phyloP scores from a whole-genome alignment of 169 alveolate genomes.

The Plasmodium gaboni region DNA sequence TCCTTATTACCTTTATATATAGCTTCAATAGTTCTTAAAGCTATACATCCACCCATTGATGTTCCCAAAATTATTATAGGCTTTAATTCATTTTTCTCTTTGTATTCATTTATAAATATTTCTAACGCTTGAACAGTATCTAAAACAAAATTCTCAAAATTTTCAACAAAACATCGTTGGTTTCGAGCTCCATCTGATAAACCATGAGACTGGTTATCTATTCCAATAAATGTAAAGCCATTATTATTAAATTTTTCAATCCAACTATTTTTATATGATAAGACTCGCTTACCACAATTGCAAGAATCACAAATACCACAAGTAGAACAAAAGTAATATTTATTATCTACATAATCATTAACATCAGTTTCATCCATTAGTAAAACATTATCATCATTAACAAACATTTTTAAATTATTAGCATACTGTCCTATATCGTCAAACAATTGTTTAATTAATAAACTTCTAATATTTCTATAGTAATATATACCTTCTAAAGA shows the following conservation, averaged over 20 bases:
- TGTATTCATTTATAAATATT: slow-evolving; percentile 69
- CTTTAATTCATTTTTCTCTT: slow-evolving; percentile 53
- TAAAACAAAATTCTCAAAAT: slow-evolving; percentile 72
- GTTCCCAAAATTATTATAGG: slow-evolving; percentile 61
- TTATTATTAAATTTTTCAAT: slow-evolving; percentile 77
- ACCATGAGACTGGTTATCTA: slow-evolving; percentile 85
- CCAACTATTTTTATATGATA: slow-evolving; percentile 82
- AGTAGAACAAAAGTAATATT: slow-evolving; percentile 41
- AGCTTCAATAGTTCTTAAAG: slow-evolving; percentile 42
- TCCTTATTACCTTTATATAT: slow-evolving; percentile 30
- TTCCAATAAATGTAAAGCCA: slow-evolving; percentile 78
- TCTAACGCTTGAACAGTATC: slow-evolving; percentile 82
- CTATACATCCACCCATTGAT: slow-evolving; percentile 73
- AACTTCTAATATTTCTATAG: no score
- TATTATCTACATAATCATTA: not conserved
- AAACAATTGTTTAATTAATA: no score
- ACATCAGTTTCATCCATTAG: not conserved
- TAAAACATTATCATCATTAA: not conserved
- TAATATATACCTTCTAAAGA: no score
- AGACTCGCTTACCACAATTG: slow-evolving; percentile 59
- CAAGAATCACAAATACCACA: slow-evolving; percentile 64
- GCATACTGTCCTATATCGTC: no score
- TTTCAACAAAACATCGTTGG: slow-evolving; percentile 73
- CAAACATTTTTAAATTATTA: no score
- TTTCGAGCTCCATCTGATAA: slow-evolving; percentile 81